Evolutionary conservation across 2,329 filamentous ascomycete species (phyloP).

Genomic region (Byssoonygena ceratinophila): DNA sequence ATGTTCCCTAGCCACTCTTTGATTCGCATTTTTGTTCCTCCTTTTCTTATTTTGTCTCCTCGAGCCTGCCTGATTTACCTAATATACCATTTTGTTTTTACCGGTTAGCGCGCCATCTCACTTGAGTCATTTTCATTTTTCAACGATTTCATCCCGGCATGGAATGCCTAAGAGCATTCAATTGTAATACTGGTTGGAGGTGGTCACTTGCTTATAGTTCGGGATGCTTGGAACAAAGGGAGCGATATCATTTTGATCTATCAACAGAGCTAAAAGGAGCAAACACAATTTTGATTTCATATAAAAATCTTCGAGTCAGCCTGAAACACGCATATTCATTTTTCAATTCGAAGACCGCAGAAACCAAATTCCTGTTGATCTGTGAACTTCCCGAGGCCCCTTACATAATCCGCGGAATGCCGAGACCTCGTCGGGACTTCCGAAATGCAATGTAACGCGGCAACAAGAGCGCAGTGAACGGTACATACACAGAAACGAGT

Average conservation of each 20-base stretch:
- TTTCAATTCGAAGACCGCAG: too few relatives aligned
- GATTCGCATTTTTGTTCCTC: background rate
- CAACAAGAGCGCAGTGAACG: background rate
- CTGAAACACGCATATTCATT: too few relatives aligned
- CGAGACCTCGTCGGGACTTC: conserved; percentile 3
- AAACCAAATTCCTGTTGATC: background rate
- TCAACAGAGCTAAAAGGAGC: background rate
- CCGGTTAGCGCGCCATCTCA: conserved; percentile 9
- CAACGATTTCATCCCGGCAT: background rate
- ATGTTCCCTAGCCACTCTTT: background rate
- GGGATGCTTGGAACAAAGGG: background rate
- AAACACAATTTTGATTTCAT: too few relatives aligned
- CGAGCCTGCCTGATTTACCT: background rate
- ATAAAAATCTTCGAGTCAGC: too few relatives aligned
- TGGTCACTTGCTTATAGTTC: background rate
- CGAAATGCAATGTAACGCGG: background rate
- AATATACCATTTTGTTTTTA: conserved; percentile 8
- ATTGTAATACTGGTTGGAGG: conserved; percentile 2
- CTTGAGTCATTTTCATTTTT: background rate
- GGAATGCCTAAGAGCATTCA: background rate
- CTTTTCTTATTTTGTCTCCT: background rate
- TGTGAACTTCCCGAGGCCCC: background rate
- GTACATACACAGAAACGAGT: background rate
- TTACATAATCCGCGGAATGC: conserved; percentile 5
- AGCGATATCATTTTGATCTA: background rate